Evolutionary conservation across 768 basidiomycete genomes (phyloP), one percentile per base, ranked within the genome.

Genomic region (Serendipita sp.): DNA sequence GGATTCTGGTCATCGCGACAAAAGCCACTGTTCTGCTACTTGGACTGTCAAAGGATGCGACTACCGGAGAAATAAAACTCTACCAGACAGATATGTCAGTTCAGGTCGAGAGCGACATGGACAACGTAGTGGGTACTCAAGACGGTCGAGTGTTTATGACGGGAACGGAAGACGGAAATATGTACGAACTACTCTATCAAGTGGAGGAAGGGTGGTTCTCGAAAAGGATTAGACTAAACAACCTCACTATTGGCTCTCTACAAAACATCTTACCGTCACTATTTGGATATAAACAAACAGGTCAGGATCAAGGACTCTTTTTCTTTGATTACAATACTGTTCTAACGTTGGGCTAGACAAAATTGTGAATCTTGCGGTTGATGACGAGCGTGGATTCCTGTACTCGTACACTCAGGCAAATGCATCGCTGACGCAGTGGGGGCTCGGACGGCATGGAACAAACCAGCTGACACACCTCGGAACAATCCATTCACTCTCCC

Each of bases 121-220:
- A 82, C 2, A 86, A 86, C 47, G 87, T 96, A 54, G 78, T 82
- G 65, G 90, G 89, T 4, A 90, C 88, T 1, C 71, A 78, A 30
- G 83, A 86, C 44, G 95, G 95, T 48, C 81, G 93, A 64, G 92
- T 96, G 67, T 94, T 98, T 75, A 89, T 95, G 88, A 82, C 82
- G 63, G 90, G 90, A 13, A 78, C 81, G 8, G 84, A 86, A 70
- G 91, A 95, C 70, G 92, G 92, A 13, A 84, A 85, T 71, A 75
- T 98, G 63, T 96, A 95, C 73, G 95, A 97, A 73, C 74, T 98
- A 47, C 86, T 89, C 70, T 98, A 97, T 73, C 89, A 91, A 70
- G 85, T 87, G 69, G 87, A 81, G 67, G 89, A 93, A 70, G 87
- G 89, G 0, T 95, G 92, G 92, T 95, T 96, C 75, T 86, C 85